A percentile compares a stretch with the other conserved stretches of the same genome.
These are phyloP conservation scores for Pyrenula massariospora DNA, from an alignment of 495 filamentous ascomycete genomes.

Conservation along the genomic window DNA sequence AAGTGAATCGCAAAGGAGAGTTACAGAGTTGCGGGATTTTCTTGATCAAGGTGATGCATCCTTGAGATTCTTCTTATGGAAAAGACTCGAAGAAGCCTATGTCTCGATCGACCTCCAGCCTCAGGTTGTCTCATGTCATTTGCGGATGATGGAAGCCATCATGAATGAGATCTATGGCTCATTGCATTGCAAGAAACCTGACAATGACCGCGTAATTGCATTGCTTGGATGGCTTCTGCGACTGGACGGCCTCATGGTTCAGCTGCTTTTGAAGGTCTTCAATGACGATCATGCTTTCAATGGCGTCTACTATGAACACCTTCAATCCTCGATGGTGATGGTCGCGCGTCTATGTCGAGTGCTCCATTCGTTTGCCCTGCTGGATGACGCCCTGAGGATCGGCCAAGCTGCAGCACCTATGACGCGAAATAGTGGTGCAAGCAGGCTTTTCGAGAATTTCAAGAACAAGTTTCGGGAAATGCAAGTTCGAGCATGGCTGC, in stretches of 20 bases:
- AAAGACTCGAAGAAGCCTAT: slow-evolving; percentile 77
- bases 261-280: slow-evolving; percentile 50
- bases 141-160: slow-evolving; percentile 74
- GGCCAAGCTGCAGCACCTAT: slow-evolving; percentile 42
- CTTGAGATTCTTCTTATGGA: slow-evolving; percentile 77
- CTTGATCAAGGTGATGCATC: slow-evolving; percentile 69
- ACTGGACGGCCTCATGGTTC: slow-evolving; percentile 61
- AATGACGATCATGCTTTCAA: slow-evolving; percentile 61
- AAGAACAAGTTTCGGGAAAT: slow-evolving; percentile 72
- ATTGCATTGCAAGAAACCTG: slow-evolving; percentile 45
- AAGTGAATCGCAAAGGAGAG: slow-evolving; percentile 7
- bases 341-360: slow-evolving; percentile 55
- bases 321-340: slow-evolving; percentile 57
- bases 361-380: slow-evolving; percentile 65
- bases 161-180: slow-evolving; percentile 56
- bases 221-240: slow-evolving; percentile 66
- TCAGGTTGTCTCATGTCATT: slow-evolving; percentile 74
- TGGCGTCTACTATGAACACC: slow-evolving; percentile 67
- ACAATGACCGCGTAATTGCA: slow-evolving; percentile 50
- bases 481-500: slow-evolving; percentile 77
- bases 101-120: slow-evolving; percentile 68
- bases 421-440: slow-evolving; percentile 29
- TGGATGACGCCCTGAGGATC: slow-evolving; percentile 70
- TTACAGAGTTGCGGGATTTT: slow-evolving; percentile 52
- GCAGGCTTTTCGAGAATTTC: slow-evolving; percentile 37